These are phyloP conservation scores for Handroanthus guayacan DNA, from an alignment of 257 asterid species.

Conservation along the genomic window DNA sequence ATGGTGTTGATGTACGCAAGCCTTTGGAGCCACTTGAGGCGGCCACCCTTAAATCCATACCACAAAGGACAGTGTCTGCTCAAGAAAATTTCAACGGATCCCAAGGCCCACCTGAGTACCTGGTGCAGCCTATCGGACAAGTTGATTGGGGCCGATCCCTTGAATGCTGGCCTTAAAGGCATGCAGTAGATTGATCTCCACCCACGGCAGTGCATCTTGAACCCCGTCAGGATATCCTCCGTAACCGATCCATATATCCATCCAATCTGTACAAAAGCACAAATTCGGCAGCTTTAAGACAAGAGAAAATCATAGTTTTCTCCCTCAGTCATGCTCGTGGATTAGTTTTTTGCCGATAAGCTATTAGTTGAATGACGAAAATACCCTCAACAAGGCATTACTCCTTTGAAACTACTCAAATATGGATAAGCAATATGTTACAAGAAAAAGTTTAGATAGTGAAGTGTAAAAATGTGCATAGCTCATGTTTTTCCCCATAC, in stretches of 20 bases:
- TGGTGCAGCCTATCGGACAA: conserved; percentile 97
- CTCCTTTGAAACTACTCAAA: too few species aligned
- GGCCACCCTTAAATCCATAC: conserved; percentile 96
- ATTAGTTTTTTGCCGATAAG: neutral
- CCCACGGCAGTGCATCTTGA: conserved; percentile 99
- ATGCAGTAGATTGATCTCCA: conserved; percentile 98
- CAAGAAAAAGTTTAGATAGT: too few species aligned
- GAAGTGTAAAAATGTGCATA: too few species aligned
- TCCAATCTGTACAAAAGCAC: conserved; percentile 65
- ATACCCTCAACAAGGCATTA: too few species aligned
- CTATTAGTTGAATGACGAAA: too few species aligned
- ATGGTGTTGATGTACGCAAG: conserved; percentile 93
- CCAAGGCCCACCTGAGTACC: conserved; percentile 96
- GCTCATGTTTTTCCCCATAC: too few species aligned
- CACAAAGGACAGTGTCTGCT: conserved; percentile 96
- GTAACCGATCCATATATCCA: conserved; percentile 99
- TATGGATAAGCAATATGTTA: too few species aligned
- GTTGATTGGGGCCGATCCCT: conserved; percentile 97
- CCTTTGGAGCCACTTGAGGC: conserved; percentile 89
- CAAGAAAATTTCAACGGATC: conserved; percentile 93
- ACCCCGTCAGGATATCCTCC: conserved; percentile 94
- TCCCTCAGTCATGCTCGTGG: too few species aligned
- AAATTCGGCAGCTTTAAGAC: conserved; percentile 15
- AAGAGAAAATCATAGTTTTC: neutral
- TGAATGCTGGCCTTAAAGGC: conserved; percentile 97